Evolutionary conservation across 1,284 basidiomycete genomes (phyloP), one percentile per base, ranked within the genome.

Genomic region (Laetiporus sulphureus): DNA sequence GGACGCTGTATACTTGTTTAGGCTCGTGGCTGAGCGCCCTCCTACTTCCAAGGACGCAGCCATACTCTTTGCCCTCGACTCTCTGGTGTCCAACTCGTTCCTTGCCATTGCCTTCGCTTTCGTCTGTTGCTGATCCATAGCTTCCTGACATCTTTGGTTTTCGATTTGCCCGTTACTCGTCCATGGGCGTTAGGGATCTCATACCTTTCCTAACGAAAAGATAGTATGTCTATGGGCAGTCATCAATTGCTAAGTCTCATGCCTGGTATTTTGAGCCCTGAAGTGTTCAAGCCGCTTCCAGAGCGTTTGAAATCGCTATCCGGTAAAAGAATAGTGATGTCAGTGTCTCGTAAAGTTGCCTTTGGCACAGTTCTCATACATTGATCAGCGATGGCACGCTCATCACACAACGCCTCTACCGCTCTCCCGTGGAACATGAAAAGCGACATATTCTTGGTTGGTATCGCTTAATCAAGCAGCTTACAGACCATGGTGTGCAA

Each of bases 361-460:
- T 16, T 13, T 10, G 25, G 5, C 5, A 15, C 27, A 15, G 20
- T 15, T 7, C 31, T 12, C 32, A 32, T 13, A 20, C 15, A 7
- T 3, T 15, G 16, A 12, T 23, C 50, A 90, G 87, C 35, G 86
- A 90, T 69, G 87, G 78, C 32, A 90, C 86, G 4, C 78, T 90
- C 42, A 73, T 90, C 52, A 90, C 86, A 0, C 83, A 86, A 55
- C 74, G 86, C 12, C 69, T 89, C 34, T 82, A 88, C 55, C 89
- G 79, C 59, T 71, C 79, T 0, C 77, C 70, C 12, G 62, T 69
- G 40, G 75, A 78, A 3, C 77, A 84, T 51, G 64, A 63, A 1
- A 68, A 79, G 50, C 71, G 79, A 32, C 87, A 90, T 60, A 69
- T 90, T 19, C 60, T 85, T 3, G 82, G 83, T 21, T 90, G 86